These are phyloP conservation scores for Apium graveolens DNA, from an alignment of 129 eudicot genomes.

Conservation along the genomic window DNA sequence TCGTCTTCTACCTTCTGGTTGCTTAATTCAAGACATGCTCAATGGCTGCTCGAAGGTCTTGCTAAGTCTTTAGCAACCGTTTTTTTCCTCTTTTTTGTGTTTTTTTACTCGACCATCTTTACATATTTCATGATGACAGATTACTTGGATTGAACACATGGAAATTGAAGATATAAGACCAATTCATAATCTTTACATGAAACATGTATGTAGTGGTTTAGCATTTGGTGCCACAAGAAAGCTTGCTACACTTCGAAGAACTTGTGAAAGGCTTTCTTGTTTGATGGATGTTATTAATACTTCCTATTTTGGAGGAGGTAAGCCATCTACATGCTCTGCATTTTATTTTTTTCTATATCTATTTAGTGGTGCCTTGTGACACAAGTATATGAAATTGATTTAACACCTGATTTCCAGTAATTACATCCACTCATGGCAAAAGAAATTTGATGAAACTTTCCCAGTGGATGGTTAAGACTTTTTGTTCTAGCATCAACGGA, in stretches of 20 bases:
- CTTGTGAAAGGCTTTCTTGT: too few species aligned
- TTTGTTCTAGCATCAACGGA: constrained; percentile 50
- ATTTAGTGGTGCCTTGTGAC: neutral
- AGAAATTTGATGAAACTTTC: constrained; percentile 66
- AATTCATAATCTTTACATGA: too few species aligned
- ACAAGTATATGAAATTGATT: too few species aligned
- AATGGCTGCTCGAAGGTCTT: constrained; percentile 58
- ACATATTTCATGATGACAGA: constrained; percentile 16
- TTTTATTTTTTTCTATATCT: neutral
- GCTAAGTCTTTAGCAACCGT: neutral
- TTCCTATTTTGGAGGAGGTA: constrained; percentile 54
- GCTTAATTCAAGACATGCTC: constrained; percentile 60
- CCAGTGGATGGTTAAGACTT: constrained; percentile 50
- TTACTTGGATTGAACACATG: constrained; percentile 65
- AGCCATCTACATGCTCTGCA: neutral
- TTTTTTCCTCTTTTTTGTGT: neutral
- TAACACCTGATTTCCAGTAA: constrained; percentile 26
- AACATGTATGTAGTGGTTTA: too few species aligned
- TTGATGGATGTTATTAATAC: too few species aligned
- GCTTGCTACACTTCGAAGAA: too few species aligned
- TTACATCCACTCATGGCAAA: constrained; percentile 49
- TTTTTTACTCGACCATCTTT: neutral
- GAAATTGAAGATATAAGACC: constrained; percentile 45
- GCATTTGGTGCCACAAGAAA: too few species aligned
- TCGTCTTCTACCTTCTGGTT: constrained; percentile 60